Base-by-base conservation (phyloP, 2,329 filamentous ascomycete species). In the Nemania abortiva region DNA sequence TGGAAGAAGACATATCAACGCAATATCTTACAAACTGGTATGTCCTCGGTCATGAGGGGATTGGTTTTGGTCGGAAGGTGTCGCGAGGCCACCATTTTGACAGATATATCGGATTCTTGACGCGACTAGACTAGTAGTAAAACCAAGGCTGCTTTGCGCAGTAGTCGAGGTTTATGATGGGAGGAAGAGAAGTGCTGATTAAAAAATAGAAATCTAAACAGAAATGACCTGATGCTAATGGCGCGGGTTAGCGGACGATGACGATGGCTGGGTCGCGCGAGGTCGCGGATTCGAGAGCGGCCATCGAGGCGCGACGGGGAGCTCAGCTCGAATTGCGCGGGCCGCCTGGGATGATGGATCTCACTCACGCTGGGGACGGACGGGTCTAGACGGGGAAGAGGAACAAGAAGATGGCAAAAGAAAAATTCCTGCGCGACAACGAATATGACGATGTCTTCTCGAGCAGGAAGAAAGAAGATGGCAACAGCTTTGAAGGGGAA, bases 31-130 rank as follows among this genome's bases (percentile, higher is more conserved):
- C 91, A 88, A 60, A 83, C 77, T 62, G 91, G 91, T 63, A 90
- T 84, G 73, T 88, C 85, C 69, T 90, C 87, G 29, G 87, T 84
- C 80, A 93, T 87, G 70, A 92, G 84, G 72, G 88, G 90, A 79
- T 93, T 93, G 77, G 86, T 85, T 81, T 84, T 84, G 74, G 83
- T 81, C 39, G 91, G 91, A 72, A 93, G 83, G 56, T 78, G 80
- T 79, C 88, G 77, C 20, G 77, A 74, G 55, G 76, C 72, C 47
- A 78, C 78, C 82, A 85, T 85, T 66, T 78, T 77, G 73, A 27
- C 34, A 39, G 64, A 65, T 68, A 15, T 64, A 50, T 66, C 49
- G 52, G 34, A 18, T 39, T 61, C 45, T 52, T 37, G 68, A 72
- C 70, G 71, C 74, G 74, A 74, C 74, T 60, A 45, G 54, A 71